These are phyloP conservation scores for Tuber calosporum DNA, from an alignment of 495 filamentous ascomycete genomes.

Conservation along the genomic window DNA sequence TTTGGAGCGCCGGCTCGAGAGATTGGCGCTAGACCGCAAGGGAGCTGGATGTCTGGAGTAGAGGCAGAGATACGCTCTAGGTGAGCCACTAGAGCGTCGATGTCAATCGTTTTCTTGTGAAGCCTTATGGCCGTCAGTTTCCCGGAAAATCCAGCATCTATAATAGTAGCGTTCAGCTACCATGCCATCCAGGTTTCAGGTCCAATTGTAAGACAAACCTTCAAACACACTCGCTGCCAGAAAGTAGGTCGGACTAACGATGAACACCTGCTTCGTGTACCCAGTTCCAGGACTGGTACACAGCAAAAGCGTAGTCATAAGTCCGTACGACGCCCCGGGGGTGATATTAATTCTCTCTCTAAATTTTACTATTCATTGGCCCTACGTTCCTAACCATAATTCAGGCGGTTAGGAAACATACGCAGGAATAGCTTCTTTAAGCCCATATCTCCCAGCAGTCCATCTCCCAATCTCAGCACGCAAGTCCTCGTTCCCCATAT, in stretches of 20 bases:
- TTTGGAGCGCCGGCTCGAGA: conserved; percentile 45
- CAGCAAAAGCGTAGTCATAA: conserved; percentile 63
- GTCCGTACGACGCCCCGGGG: conserved; percentile 67
- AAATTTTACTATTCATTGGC: conserved; percentile 32
- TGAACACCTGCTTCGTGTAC: conserved; percentile 69
- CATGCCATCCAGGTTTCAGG: not conserved
- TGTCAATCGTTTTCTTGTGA: conserved; percentile 25
- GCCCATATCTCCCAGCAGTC: conserved; percentile 57
- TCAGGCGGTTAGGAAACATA: not conserved
- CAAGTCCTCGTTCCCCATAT: conserved; percentile 63
- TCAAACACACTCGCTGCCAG: conserved; percentile 71
- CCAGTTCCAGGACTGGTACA: conserved; percentile 62
- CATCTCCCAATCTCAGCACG: conserved; percentile 59
- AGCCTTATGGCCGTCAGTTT: conserved; percentile 29
- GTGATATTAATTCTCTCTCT: conserved; percentile 67
- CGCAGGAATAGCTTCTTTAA: conserved; percentile 22
- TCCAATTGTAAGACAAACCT: conserved; percentile 54
- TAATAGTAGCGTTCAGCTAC: not conserved
- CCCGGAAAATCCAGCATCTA: conserved; percentile 36
- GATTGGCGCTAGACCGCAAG: conserved; percentile 34
- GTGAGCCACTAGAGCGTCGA: conserved; percentile 12
- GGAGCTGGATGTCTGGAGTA: conserved; percentile 26
- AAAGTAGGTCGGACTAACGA: conserved; percentile 73
- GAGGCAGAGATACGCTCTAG: conserved; percentile 16
- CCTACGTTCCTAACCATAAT: not conserved